phyloP scores from a whole-genome alignment of 257 asterid species.

The Solanum chilense region DNA sequence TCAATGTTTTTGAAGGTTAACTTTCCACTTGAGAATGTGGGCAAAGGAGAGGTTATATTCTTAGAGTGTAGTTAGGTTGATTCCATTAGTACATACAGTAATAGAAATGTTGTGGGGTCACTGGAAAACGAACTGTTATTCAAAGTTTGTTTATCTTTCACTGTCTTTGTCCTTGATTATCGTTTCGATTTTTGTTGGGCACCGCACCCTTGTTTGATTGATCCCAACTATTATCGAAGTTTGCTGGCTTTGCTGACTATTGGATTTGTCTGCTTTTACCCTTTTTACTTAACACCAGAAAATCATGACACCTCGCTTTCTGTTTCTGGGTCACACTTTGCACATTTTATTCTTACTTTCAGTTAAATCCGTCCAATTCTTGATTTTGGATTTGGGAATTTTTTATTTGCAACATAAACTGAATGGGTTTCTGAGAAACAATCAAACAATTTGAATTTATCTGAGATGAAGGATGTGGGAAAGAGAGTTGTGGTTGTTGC shows the following conservation, averaged over 20 bases:
- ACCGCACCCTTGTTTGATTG: neutral
- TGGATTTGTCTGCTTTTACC: conserved; percentile 15
- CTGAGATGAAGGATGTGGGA: conserved; percentile 36
- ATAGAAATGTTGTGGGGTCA: neutral
- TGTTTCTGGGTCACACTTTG: conserved; percentile 20
- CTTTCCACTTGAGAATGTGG: neutral
- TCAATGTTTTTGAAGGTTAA: neutral
- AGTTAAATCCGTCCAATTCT: conserved; percentile 15
- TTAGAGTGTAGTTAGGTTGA: neutral
- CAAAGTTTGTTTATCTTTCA: conserved; percentile 1
- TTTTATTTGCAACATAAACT: neutral
- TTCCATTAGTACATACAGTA: neutral
- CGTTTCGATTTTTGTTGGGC: conserved; percentile 4
- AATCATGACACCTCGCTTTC: conserved; percentile 7
- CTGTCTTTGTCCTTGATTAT: conserved; percentile 3
- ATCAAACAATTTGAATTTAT: neutral
- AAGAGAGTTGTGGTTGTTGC: conserved; percentile 55
- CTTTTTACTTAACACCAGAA: conserved; percentile 7
- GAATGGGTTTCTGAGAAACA: conserved; percentile 1
- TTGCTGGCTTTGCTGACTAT: conserved; percentile 15
- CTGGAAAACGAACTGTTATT: neutral
- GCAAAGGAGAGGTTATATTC: neutral
- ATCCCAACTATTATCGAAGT: neutral
- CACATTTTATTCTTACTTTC: conserved; percentile 25
- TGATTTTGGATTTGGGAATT: conserved; percentile 18